Evolutionary conservation across 2,329 filamentous ascomycete species (phyloP).

Genomic region (Talaromyces piceae): DNA sequence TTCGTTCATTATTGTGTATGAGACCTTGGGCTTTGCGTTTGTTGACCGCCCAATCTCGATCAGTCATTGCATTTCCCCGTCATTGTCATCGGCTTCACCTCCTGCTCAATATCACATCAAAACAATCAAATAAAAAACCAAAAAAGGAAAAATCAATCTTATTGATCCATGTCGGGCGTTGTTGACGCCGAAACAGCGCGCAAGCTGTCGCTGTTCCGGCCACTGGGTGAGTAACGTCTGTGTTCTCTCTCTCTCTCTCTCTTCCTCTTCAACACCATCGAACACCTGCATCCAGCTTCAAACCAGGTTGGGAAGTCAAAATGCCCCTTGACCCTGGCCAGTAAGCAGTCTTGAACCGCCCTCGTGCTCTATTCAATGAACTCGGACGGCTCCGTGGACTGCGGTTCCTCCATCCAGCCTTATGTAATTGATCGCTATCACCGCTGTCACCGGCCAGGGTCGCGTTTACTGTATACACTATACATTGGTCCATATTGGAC

Average conservation of each 20-base stretch:
- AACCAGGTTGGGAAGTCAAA: too few relatives aligned
- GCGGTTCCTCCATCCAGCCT: neutral
- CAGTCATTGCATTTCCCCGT: too few relatives aligned
- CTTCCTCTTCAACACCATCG: neutral
- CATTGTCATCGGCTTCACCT: too few relatives aligned
- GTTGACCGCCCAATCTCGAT: too few relatives aligned
- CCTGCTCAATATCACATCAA: too few relatives aligned
- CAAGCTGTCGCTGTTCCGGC: conserved; percentile 38
- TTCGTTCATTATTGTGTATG: too few relatives aligned
- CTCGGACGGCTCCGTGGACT: neutral
- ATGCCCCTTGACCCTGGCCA: conserved; percentile 18
- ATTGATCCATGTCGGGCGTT: neutral
- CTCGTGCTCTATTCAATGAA: conserved; percentile 30
- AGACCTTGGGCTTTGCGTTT: too few relatives aligned
- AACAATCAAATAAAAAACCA: too few relatives aligned
- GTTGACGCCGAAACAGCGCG: conserved; percentile 32
- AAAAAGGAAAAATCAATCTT: too few relatives aligned
- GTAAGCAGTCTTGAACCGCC: conserved; percentile 21
- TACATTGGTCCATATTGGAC: too few relatives aligned
- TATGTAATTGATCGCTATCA: neutral
- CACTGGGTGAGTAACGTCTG: conserved; percentile 35
- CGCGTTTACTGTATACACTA: too few relatives aligned
- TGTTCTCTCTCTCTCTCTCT: conserved; percentile 14
- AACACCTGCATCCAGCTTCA: neutral
- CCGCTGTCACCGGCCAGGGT: too few relatives aligned